Conservation (phyloP, 352 stramenopile species). For the Globisporangium spinosum region DNA sequence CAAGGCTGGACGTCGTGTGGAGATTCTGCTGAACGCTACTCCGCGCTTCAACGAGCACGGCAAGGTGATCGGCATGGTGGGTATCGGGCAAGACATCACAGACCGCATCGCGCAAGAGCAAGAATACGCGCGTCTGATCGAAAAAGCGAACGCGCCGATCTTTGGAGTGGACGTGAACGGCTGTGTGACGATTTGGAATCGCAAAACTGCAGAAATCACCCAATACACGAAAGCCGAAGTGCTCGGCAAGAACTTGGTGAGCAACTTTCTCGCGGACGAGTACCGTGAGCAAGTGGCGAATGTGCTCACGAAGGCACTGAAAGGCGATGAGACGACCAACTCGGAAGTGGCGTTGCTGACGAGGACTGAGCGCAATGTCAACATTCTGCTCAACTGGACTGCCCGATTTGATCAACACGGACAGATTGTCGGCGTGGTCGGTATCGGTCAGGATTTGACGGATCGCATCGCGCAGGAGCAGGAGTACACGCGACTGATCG, state of each 20-base stretch:
- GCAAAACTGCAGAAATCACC: constrained; percentile 45
- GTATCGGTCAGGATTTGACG: constrained; percentile 85
- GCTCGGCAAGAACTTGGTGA: constrained; percentile 45
- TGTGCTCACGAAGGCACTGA: constrained; percentile 54
- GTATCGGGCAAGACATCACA: constrained; percentile 87
- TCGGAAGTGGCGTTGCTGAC: constrained; percentile 84
- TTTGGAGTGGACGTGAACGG: constrained; percentile 67
- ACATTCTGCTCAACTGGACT: constrained; percentile 71
- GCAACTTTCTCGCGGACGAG: constrained; percentile 52
- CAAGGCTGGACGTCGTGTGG: constrained; percentile 70
- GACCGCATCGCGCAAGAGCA: constrained; percentile 72
- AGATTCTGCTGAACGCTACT: constrained; percentile 62
- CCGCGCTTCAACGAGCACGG: constrained; percentile 72
- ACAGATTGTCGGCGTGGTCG: constrained; percentile 78
- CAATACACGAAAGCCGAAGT: constrained; percentile 44
- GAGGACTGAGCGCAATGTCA: constrained; percentile 53
- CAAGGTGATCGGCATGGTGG: constrained; percentile 82
- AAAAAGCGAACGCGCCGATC: constrained; percentile 63
- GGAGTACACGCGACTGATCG: constrained; percentile 88
- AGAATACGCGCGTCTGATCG: constrained; percentile 51
- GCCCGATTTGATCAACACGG: constrained; percentile 65
- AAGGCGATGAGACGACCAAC: constrained; percentile 69
- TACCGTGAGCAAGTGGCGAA: constrained; percentile 44
- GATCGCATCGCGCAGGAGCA: constrained; percentile 85
- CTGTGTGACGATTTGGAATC: constrained; percentile 54